phyloP scores from a whole-genome alignment of 73 alveolate species.

The Chromera velia region DNA sequence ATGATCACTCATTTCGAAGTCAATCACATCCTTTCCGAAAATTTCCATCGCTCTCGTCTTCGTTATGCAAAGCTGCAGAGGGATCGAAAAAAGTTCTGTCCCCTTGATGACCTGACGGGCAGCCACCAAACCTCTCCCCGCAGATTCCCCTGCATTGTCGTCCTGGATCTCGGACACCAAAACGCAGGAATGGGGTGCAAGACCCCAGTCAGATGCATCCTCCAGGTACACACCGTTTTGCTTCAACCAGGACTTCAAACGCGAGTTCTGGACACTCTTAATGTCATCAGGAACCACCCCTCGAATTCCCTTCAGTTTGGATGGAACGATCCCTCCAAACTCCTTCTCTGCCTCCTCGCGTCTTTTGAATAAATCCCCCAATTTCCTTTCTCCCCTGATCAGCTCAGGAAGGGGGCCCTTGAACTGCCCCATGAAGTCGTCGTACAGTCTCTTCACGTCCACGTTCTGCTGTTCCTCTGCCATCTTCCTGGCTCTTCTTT shows the following conservation, averaged over 20 bases:
- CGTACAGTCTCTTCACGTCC: too few species aligned
- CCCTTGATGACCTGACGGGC: neutral
- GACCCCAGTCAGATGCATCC: neutral
- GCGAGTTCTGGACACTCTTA: neutral
- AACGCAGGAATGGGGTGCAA: neutral
- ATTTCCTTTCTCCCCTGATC: neutral
- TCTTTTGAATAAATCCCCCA: neutral
- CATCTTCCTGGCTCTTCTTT: too few species aligned
- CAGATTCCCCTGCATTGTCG: neutral
- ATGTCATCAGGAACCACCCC: neutral
- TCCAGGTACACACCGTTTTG: neutral
- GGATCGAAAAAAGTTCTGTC: neutral
- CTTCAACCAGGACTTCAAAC: neutral
- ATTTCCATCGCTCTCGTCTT: neutral
- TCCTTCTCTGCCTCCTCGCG: neutral
- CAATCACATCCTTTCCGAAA: neutral
- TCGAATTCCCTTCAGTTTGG: neutral
- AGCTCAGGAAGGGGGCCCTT: neutral
- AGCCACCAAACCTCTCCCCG: neutral
- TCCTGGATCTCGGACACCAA: neutral
- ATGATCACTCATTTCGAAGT: neutral
- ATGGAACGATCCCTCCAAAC: neutral
- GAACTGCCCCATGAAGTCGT: neutral
- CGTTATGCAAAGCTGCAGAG: neutral
- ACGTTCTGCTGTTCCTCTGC: too few species aligned